Evolutionary conservation across 768 basidiomycete species (phyloP).

Genomic region (Gloeopeniophorella convolvens): DNA sequence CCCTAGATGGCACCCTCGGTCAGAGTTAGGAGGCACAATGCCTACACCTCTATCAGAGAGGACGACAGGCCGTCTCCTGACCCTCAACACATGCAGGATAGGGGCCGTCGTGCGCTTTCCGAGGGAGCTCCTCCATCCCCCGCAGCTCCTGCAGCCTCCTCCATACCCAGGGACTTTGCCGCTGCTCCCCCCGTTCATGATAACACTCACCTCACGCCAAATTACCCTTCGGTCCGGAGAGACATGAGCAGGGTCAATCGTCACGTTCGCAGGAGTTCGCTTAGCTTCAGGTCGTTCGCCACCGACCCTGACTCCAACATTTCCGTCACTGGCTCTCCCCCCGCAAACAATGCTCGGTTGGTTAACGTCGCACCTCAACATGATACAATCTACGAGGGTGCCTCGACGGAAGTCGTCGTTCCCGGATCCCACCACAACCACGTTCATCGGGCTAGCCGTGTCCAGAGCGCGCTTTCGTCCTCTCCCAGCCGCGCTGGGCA

Average conservation of each 20-base stretch:
- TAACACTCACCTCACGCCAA: background rate
- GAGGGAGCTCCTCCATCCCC: background rate
- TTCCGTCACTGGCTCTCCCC: background rate
- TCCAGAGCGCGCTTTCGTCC: constrained; percentile 42
- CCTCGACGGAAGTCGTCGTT: constrained; percentile 28
- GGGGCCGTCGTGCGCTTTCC: constrained; percentile 1
- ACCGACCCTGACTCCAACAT: constrained; percentile 5
- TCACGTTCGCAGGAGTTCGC: background rate
- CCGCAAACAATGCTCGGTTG: background rate
- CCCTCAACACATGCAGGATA: background rate
- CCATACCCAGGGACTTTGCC: background rate
- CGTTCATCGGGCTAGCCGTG: constrained; percentile 32
- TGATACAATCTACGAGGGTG: constrained; percentile 3
- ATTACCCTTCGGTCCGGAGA: background rate
- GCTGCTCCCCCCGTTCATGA: background rate
- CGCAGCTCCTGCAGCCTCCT: background rate
- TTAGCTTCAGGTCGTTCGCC: constrained; percentile 9
- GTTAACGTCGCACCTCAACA: background rate
- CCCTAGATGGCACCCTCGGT: constrained; percentile 12
- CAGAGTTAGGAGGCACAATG: constrained; percentile 14
- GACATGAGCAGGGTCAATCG: constrained; percentile 11
- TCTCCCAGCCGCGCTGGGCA: constrained; percentile 20
- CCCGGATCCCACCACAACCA: constrained; percentile 23
- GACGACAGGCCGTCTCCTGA: constrained; percentile 2
- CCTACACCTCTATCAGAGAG: constrained; percentile 12